Percentiles rank a stretch among this genome's conserved stretches.
These are phyloP conservation scores for Metschnikowia aberdeeniae DNA, from an alignment of 805 yeast species.

Conservation along the genomic window DNA sequence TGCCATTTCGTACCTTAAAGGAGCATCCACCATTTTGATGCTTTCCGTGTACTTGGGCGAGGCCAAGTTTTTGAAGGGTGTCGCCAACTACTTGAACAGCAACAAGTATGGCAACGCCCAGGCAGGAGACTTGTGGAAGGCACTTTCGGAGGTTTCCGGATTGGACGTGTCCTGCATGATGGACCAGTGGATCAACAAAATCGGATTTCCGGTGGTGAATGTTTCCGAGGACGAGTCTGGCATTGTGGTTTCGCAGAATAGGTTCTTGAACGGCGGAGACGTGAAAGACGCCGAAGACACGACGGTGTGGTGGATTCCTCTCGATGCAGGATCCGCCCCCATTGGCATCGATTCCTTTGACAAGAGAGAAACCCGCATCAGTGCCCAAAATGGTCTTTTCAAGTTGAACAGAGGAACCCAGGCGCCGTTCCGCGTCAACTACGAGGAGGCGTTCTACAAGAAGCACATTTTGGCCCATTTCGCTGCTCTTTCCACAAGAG, in stretches of 20 bases:
- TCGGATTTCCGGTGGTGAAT: slow-evolving; percentile 68
- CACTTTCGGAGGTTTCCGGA: slow-evolving; percentile 60
- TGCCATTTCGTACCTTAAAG: slow-evolving; percentile 75
- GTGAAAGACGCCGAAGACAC: slow-evolving; percentile 52
- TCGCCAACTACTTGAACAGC: slow-evolving; percentile 59
- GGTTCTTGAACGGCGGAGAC: slow-evolving; percentile 65
- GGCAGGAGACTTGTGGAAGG: slow-evolving; percentile 69
- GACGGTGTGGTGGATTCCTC: slow-evolving; percentile 58
- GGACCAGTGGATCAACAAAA: slow-evolving; percentile 67
- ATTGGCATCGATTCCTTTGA: slow-evolving; percentile 22
- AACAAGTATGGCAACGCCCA: slow-evolving; percentile 68
- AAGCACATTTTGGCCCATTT: slow-evolving; percentile 38
- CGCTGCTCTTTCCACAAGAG: slow-evolving; percentile 38
- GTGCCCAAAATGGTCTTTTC: slow-evolving; percentile 23
- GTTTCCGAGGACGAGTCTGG: slow-evolving; percentile 35
- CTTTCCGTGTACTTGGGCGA: slow-evolving; percentile 66
- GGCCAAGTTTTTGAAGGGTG: slow-evolving; percentile 67
- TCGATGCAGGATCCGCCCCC: slow-evolving; percentile 21
- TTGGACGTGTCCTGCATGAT: slow-evolving; percentile 55
- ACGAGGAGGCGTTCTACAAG: slow-evolving; percentile 40
- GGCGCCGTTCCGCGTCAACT: slow-evolving; percentile 54
- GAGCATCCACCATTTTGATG: slow-evolving; percentile 77
- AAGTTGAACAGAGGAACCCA: slow-evolving; percentile 48
- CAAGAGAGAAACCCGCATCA: slow-evolving; percentile 10
- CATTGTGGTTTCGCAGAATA: slow-evolving; percentile 48